Evolutionary conservation across 495 filamentous ascomycete genomes (phyloP).

Genomic region (Hypoxylon fuscum): DNA sequence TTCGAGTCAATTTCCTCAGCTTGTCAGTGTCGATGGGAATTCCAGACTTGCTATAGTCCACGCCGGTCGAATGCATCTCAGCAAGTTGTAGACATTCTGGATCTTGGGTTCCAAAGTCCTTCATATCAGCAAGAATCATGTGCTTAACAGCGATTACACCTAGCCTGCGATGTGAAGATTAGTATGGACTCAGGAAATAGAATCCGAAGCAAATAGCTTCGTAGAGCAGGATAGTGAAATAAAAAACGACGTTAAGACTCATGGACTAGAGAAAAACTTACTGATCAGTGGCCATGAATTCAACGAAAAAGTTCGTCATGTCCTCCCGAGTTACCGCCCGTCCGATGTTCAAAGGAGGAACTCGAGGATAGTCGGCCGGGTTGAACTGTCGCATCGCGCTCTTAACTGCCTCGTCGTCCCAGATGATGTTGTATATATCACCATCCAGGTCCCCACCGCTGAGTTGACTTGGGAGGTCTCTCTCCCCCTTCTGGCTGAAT

Average conservation of each 20-base stretch:
- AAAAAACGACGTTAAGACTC: no score
- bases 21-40: slow-evolving; percentile 63
- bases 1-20: slow-evolving; percentile 34
- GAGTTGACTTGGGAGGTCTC: slow-evolving; percentile 79
- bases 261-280: slow-evolving; percentile 10
- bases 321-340: slow-evolving; percentile 64
- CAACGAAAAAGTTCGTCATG: slow-evolving; percentile 79
- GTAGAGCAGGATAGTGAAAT: not conserved
- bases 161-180: slow-evolving; percentile 45
- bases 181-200: not conserved
- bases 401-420: slow-evolving; percentile 59
- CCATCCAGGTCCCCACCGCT: slow-evolving; percentile 87
- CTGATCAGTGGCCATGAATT: slow-evolving; percentile 81
- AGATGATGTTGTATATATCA: slow-evolving; percentile 80
- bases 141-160: slow-evolving; percentile 75
- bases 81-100: slow-evolving; percentile 69
- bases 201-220: no score
- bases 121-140: slow-evolving; percentile 72
- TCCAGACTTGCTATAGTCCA: slow-evolving; percentile 86
- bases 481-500: slow-evolving; percentile 72
- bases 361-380: slow-evolving; percentile 74
- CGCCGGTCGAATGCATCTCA: slow-evolving; percentile 75
- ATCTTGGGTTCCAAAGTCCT: slow-evolving; percentile 62
- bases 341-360: slow-evolving; percentile 62
- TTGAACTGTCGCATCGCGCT: slow-evolving; percentile 44